Evolutionary conservation across 106 monocot species (phyloP), one percentile per base, ranked within the genome.

Genomic region (Cymbidium sinense): DNA sequence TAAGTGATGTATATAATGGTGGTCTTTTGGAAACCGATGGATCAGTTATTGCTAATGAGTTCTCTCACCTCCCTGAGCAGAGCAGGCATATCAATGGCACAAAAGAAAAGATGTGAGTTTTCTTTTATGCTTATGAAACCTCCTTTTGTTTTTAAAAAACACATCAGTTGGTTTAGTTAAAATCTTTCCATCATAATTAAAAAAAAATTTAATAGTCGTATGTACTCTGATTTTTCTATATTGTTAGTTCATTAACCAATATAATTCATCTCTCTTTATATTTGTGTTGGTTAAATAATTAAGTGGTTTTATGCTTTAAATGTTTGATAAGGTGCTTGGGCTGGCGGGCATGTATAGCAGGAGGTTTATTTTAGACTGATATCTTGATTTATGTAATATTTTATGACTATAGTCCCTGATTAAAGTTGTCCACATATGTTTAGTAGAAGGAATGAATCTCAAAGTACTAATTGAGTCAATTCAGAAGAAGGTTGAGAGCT

Each of bases 1-100:
- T 88, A 79, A 93, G 90, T 71, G 96, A 93, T 70, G 70, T 86
- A 70, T 92, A 92, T 67, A 90, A 92, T 76, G 79, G 87, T 71
- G 82, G 73, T 11, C 83, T 88, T 55, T 93, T 90, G 47, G 88
- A 88, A 82, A 93, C 87, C n/a, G 91, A 93, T 37, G 78, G 82
- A 69, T 95, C 85, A 55, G 74, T 23, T 44, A 44, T 9, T 47
- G 74, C 76, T 43, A 83, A 76, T 75, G 94, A 92, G 36, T 83
- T 74, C 39, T 70, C 47, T 36, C 64, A 82, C 13, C 77, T 82
- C 74, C 79, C 85, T 65, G 86, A 85, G 77, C 15, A 70, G 47
- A 67, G 69, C 51, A 91, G 84, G 50, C 17, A 34, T 34, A 19
- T 34, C 7, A 75, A 84, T 27, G 7, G 58, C 23, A 70, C 35